Evolutionary conservation across 768 basidiomycete genomes (phyloP).

Genomic region (Rubroboletus satanas): DNA sequence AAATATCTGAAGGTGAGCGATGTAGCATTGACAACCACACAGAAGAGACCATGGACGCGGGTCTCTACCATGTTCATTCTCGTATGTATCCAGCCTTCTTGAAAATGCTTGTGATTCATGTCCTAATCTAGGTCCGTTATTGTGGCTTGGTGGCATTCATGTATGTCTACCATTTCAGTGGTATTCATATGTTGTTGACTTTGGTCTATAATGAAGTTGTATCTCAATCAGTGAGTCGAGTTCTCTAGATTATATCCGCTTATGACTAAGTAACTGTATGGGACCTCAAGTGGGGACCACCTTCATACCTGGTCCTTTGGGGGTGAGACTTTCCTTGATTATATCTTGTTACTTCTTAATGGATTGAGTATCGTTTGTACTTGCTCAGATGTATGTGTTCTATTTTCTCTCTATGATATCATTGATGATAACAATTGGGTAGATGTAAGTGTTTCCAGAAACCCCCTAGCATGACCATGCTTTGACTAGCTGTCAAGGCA

Average conservation of each 20-base stretch:
- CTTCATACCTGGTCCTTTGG: slow-evolving; percentile 4
- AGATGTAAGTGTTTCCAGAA: neutral
- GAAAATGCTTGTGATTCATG: neutral
- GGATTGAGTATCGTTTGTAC: neutral
- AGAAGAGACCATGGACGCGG: slow-evolving; percentile 8
- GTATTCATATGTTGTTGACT: neutral
- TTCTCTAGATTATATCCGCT: too few species aligned
- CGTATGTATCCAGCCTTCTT: neutral
- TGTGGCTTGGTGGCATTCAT: neutral
- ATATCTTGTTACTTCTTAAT: neutral
- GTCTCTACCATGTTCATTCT: slow-evolving; percentile 4
- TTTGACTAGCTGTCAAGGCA: neutral
- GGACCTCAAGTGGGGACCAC: neutral
- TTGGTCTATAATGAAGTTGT: neutral
- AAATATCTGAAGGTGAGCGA: neutral
- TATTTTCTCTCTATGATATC: neutral
- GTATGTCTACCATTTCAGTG: neutral
- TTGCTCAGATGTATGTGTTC: slow-evolving; percentile 1
- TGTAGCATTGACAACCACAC: neutral
- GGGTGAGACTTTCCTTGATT: neutral
- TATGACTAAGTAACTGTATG: neutral
- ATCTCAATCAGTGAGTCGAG: neutral
- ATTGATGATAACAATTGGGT: neutral
- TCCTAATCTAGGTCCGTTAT: slow-evolving; percentile 8
- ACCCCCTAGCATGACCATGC: neutral